phyloP scores from a whole-genome alignment of 176 grass and related monocot genomes.

The Avena sativa region DNA sequence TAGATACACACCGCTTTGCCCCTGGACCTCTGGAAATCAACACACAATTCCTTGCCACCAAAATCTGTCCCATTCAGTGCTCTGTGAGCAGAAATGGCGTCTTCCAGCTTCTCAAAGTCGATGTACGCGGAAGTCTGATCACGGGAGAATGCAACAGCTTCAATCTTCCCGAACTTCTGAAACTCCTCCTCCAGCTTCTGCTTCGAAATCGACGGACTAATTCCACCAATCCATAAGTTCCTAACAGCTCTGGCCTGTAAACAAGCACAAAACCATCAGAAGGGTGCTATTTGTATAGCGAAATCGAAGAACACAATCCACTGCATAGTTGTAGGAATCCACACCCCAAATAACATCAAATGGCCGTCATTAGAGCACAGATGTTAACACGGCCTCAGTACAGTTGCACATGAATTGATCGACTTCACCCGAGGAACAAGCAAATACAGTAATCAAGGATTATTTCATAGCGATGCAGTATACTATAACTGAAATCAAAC shows the following conservation, averaged over 20 bases:
- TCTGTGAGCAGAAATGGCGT: constrained; percentile 91
- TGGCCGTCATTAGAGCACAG: not conserved
- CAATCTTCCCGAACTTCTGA: constrained; percentile 75
- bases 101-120: constrained; percentile 80
- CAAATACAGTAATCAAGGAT: not conserved
- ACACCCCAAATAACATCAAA: not conserved
- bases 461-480: not conserved
- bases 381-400: not conserved
- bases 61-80: constrained; percentile 73
- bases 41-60: constrained; percentile 79
- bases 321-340: not conserved
- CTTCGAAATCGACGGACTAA: constrained; percentile 71
- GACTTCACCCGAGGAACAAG: not conserved
- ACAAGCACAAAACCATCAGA: constrained; percentile 24
- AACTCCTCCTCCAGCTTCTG: constrained; percentile 75
- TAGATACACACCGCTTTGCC: constrained; percentile 64
- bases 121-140: constrained; percentile 71
- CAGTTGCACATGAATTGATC: not conserved
- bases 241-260: constrained; percentile 82
- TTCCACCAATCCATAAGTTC: constrained; percentile 85
- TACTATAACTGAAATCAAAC: not conserved
- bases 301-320: not conserved
- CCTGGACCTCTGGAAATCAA: constrained; percentile 89
- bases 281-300: constrained; percentile 8
- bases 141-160: constrained; percentile 67